Base-by-base conservation (phyloP, 495 filamentous ascomycete genomes). In the Penicillium cataractarum region DNA sequence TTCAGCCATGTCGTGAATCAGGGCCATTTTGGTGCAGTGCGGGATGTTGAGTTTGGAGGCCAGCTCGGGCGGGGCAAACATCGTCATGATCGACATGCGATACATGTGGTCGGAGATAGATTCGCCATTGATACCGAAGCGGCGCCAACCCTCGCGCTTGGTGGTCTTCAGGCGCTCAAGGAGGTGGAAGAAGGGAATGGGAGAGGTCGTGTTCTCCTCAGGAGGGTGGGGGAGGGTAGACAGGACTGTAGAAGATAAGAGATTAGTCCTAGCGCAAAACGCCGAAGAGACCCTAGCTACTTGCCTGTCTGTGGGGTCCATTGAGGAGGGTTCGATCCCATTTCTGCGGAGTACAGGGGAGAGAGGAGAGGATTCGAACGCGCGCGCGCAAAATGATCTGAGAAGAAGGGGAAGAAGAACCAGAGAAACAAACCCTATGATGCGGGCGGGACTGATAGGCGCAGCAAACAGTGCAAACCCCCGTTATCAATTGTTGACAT, bases 91-190 rank as follows among this genome's bases (percentile, higher is more conserved):
- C 52, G 93, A 92, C 95, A 99, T 99, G 71, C 95, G 92, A 77
- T 99, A 98, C 95, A 99, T 99, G 81, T 99, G 95, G 77, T 99
- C 95, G 27, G 92, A 84, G 74, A 99, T 97, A 1, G 91, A 95
- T 76, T 99, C 95, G 62, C 76, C 77, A 58, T 84, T 68, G 71
- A 98, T 92, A 48, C 84, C 86, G 71, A 97, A 96, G 35, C 93
- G 87, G 61, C 88, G 87, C 95, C 95, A 99, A 55, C 95, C 95
- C 78, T 97, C 96, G 62, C 95, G 90, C 71, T 93, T 94, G 58
- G 88, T 96, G 15, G 93, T 97, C 86, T 99, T 99, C 13, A 99
- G 83, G 33, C 90, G 89, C 78, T 93, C 90, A 51, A 99, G 85
- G 60, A 97, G 78, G 78, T 99, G 95, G 70, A 99, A 92, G 82